A percentile compares a stretch with the other conserved stretches of the same genome.
Conservation (phyloP, 495 filamentous ascomycete species). For the Talaromyces wortmannii region DNA sequence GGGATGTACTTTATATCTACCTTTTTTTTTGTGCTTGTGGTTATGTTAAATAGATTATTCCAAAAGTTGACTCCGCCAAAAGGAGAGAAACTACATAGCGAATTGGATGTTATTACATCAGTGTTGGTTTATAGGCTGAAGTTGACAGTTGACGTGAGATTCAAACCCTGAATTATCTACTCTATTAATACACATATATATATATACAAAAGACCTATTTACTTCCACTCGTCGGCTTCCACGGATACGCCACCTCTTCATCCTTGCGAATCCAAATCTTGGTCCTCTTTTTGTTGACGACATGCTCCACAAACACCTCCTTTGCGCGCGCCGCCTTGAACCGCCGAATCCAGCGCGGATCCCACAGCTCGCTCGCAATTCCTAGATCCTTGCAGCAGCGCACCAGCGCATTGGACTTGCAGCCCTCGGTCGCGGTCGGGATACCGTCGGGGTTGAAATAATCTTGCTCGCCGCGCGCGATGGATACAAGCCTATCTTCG, state of each 20-base stretch:
- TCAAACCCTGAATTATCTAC: too few species aligned
- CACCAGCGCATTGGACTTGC: slow-evolving; percentile 94
- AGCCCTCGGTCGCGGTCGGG: slow-evolving; percentile 94
- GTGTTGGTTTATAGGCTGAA: neutral
- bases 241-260: slow-evolving; percentile 71
- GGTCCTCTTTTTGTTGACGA: slow-evolving; percentile 74
- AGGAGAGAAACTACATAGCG: neutral
- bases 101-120: neutral
- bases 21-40: neutral
- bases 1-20: neutral
- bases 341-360: slow-evolving; percentile 79
- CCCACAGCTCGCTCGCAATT: slow-evolving; percentile 92
- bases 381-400: slow-evolving; percentile 97
- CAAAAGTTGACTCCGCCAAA: neutral
- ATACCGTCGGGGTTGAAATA: slow-evolving; percentile 92
- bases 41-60: neutral
- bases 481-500: slow-evolving; percentile 66
- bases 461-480: slow-evolving; percentile 90
- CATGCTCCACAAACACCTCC: slow-evolving; percentile 79
- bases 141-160: neutral
- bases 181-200: neutral
- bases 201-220: neutral
- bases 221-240: slow-evolving; percentile 51
- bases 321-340: slow-evolving; percentile 62
- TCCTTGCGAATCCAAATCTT: slow-evolving; percentile 88